Conservation (phyloP, 2,329 filamentous ascomycete genomes). For the Cyclaneusma minus region DNA sequence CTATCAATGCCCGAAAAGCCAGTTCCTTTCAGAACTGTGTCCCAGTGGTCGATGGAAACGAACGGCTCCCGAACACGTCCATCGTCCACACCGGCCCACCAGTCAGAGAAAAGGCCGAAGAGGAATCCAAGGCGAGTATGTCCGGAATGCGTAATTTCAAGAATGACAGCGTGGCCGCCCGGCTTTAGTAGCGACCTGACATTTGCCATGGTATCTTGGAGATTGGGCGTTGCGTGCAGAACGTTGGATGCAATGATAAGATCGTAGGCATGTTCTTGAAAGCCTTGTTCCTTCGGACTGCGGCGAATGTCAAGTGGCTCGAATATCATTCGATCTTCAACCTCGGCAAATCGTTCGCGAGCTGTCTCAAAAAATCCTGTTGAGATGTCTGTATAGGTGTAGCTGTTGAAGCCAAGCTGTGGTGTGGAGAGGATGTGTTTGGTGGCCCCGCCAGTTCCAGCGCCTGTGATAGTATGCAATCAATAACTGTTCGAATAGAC, state of each 20-base stretch:
- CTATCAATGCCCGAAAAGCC: constrained; percentile 18
- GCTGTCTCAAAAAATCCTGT: neutral
- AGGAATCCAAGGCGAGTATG: neutral
- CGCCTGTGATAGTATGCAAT: too few species aligned
- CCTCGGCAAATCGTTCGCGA: constrained; percentile 2
- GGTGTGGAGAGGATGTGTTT: constrained; percentile 7
- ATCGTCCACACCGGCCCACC: constrained; percentile 5
- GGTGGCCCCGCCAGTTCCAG: constrained; percentile 17
- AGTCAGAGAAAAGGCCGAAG: constrained; percentile 5
- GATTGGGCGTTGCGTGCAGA: constrained; percentile 21
- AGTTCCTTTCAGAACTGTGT: constrained; percentile 9
- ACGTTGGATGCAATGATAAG: constrained; percentile 23
- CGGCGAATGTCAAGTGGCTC: constrained; percentile 19
- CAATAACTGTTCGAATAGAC: too few species aligned
- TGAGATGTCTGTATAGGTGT: neutral
- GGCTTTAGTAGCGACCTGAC: constrained; percentile 24
- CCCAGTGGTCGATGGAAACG: constrained; percentile 9
- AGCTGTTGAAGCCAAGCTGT: constrained; percentile 5
- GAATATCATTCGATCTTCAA: constrained; percentile 15
- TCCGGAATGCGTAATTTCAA: constrained; percentile 20
- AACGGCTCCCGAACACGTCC: constrained; percentile 4
- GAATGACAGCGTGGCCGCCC: constrained; percentile 27
- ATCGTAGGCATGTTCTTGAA: constrained; percentile 18
- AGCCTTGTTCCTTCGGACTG: constrained; percentile 18
- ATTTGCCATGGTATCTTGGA: constrained; percentile 17